Evolutionary conservation across 176 grass and related monocot species (phyloP).

Genomic region (Hyparrhenia diplandra): DNA sequence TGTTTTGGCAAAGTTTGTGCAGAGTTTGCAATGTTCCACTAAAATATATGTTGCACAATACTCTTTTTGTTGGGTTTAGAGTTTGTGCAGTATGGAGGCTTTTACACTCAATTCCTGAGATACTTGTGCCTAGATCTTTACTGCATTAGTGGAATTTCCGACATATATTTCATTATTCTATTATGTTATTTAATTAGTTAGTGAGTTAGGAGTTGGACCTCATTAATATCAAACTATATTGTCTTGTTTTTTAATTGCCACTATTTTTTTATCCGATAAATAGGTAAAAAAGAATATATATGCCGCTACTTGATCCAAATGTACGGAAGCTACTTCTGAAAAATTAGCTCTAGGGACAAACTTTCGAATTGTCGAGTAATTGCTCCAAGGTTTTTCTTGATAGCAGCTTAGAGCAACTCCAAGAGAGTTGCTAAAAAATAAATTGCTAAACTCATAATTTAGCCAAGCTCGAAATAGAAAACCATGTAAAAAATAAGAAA

Average conservation of each 20-base stretch:
- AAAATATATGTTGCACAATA: not conserved
- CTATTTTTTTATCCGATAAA: constrained; percentile 17
- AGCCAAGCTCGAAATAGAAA: no score
- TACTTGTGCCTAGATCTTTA: not conserved
- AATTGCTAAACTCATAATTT: no score
- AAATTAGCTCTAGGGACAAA: constrained; percentile 90
- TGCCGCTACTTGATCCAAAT: constrained; percentile 75
- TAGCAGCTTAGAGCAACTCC: no score
- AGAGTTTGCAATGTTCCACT: no score
- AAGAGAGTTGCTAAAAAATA: no score
- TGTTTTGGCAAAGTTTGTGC: no score
- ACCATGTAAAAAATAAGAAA: no score
- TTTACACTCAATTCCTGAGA: not conserved
- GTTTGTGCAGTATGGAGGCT: not conserved
- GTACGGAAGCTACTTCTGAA: constrained; percentile 77
- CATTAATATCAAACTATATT: not conserved
- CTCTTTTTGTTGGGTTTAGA: not conserved
- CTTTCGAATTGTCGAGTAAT: constrained; percentile 88
- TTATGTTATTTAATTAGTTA: not conserved
- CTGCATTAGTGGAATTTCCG: not conserved
- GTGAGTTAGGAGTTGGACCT: not conserved
- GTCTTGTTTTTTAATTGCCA: not conserved
- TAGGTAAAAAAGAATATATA: constrained; percentile 98
- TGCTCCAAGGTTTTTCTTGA: not conserved
- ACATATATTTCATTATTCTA: not conserved